Conservation (phyloP, 2,329 filamentous ascomycete species). For the Pezicula carpinea region DNA sequence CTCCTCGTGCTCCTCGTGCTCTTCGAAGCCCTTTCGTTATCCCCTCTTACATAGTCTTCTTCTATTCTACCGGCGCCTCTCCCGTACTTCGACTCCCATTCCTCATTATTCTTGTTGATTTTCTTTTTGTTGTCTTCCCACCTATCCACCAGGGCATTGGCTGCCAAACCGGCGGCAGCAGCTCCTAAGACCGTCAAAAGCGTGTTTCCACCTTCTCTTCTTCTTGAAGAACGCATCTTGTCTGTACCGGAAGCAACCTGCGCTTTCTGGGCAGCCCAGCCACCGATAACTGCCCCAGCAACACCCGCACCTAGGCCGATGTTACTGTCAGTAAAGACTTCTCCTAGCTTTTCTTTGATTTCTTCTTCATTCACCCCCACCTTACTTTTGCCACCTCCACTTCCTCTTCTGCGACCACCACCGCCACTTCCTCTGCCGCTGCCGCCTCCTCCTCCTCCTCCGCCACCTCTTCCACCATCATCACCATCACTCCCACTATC, state of each 20-base stretch:
- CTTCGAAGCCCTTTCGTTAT: neutral
- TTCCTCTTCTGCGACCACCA: neutral
- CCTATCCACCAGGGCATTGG: neutral
- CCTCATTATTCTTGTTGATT: neutral
- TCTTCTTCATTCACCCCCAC: neutral
- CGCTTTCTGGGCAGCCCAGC: neutral
- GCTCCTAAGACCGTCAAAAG: neutral
- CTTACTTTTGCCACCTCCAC: neutral
- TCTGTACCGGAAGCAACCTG: neutral
- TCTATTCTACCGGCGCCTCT: neutral
- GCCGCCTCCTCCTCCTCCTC: neutral
- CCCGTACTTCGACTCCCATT: neutral
- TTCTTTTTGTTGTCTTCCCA: constrained; percentile 1
- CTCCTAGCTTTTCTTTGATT: neutral
- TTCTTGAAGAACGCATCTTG: neutral
- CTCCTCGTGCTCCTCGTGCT: neutral
- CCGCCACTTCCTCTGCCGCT: neutral
- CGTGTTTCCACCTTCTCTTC: neutral
- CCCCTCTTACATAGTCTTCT: neutral
- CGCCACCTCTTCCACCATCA: neutral
- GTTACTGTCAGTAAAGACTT: neutral
- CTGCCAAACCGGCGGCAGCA: neutral
- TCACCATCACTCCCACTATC: neutral
- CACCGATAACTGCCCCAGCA: neutral
- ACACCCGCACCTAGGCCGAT: neutral